Base-by-base conservation (phyloP, 2,329 filamentous ascomycete species). In the Zelopaecilomyces penicillatus region DNA sequence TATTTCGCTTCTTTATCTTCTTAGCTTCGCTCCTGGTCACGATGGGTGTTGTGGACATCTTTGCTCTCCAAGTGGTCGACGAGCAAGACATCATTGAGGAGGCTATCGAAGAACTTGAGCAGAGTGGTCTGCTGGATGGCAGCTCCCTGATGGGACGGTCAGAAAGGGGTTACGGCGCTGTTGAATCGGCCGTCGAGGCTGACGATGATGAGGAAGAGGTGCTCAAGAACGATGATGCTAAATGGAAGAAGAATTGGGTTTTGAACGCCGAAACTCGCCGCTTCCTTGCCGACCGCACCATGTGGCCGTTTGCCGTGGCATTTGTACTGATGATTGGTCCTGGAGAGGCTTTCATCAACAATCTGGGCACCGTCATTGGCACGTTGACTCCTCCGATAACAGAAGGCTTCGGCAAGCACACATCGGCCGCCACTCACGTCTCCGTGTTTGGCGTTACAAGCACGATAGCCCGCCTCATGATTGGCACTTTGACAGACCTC, bases 311-410 rank as follows among this genome's bases (percentile, higher is more conserved):
- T 53, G 88, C 91, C 0, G 70, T 83, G 1, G 90, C 89, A 19
- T 97, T 98, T 66, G 87, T 97, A 64, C 76, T 97, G 50, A 87
- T 95, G 55, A 87, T 90, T 43, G 93, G 93, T 0, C 91, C 93
- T 0, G 91, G 90, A n/a, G 93, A 98, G 66, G 87, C 91, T 8
- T 98, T 96, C 63, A 89, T 97, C 67, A 98, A 97, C 68, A 98
- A 97, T 57, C 71, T 98, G 7, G 93, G 93, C 32, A 96, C 90
- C 27, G 83, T 98, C 49, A 90, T 97, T 54, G 84, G 86, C 53
- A 95, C 91, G 0, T 72, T 96, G 4, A 87, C 86, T 37, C 76
- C 76, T 10, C 81, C 79, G 12, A 62, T 67, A 5, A 59, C 73
- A 12, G 62, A 68, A 38, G 61, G 65, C 40, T 54, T 61, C 4